Evolutionary conservation across 352 stramenopile species (phyloP).

Genomic region (Phytophthora vignae): DNA sequence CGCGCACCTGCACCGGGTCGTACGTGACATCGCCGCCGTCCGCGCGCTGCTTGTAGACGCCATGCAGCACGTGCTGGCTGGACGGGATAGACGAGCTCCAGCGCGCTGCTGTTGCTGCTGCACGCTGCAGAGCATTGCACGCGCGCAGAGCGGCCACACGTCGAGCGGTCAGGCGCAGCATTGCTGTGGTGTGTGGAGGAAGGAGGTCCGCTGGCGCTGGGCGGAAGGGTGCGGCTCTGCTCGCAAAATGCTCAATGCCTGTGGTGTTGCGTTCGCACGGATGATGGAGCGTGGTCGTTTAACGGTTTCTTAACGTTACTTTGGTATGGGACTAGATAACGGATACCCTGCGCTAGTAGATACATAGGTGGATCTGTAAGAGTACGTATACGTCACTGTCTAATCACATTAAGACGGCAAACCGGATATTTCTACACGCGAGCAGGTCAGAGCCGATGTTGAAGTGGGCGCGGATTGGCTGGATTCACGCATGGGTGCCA

Average conservation of each 20-base stretch:
- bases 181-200: neutral
- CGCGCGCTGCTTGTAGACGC: slow-evolving; percentile 70
- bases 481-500: neutral
- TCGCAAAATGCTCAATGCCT: slow-evolving; percentile 17
- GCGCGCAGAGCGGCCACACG: slow-evolving; percentile 4
- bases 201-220: neutral
- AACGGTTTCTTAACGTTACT: slow-evolving; percentile 1
- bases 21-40: slow-evolving; percentile 67
- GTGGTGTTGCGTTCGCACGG: slow-evolving; percentile 21
- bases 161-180: slow-evolving; percentile 25
- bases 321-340: neutral
- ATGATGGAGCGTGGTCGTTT: slow-evolving; percentile 14
- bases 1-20: slow-evolving; percentile 72
- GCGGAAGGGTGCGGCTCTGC: slow-evolving; percentile 2
- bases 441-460: neutral
- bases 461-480: slow-evolving; percentile 27
- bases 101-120: neutral
- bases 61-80: slow-evolving; percentile 44
- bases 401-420: neutral
- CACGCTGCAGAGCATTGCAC: neutral
- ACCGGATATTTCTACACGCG: neutral
- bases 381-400: neutral
- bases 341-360: neutral
- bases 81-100: slow-evolving; percentile 25
- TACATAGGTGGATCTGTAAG: neutral